phyloP scores from a whole-genome alignment of 1,284 basidiomycete species.

The Apiotrichum gracile region DNA sequence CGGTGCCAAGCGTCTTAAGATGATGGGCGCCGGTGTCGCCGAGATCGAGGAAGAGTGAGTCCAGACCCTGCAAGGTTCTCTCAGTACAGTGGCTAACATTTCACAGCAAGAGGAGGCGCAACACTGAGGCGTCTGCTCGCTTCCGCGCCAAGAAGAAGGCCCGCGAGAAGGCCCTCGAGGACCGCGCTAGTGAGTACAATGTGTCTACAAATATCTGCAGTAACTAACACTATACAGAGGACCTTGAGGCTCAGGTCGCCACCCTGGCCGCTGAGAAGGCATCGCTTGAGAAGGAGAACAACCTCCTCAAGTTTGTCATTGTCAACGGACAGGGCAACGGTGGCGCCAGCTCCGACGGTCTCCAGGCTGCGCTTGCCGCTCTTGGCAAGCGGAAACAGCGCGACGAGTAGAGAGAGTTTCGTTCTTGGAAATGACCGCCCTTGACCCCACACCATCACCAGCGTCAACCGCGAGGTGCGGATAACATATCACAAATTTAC shows the following conservation, averaged over 20 bases:
- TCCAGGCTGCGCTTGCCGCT: slow-evolving; percentile 30
- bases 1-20: slow-evolving; percentile 43
- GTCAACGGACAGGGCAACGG: slow-evolving; percentile 68
- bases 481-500: not conserved
- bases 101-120: slow-evolving; percentile 72
- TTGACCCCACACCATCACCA: not conserved
- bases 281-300: slow-evolving; percentile 83
- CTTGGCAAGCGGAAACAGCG: slow-evolving; percentile 33
- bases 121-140: slow-evolving; percentile 94
- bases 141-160: slow-evolving; percentile 99
- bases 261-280: slow-evolving; percentile 88
- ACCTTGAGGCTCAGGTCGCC: slow-evolving; percentile 74
- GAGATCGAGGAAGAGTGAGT: slow-evolving; percentile 40
- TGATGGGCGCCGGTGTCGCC: slow-evolving; percentile 31
- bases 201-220: not conserved
- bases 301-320: slow-evolving; percentile 88
- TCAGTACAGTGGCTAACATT: not conserved
- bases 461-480: too few relatives aligned
- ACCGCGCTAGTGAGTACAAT: slow-evolving; percentile 56
- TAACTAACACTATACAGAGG: slow-evolving; percentile 49
- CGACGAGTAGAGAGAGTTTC: slow-evolving; percentile 28
- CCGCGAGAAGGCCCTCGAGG: slow-evolving; percentile 86
- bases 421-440: too few relatives aligned
- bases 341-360: slow-evolving; percentile 34
- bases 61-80: too few relatives aligned